Conservation (phyloP, 2,329 filamentous ascomycete species). For the Colletotrichum spaethianum region DNA sequence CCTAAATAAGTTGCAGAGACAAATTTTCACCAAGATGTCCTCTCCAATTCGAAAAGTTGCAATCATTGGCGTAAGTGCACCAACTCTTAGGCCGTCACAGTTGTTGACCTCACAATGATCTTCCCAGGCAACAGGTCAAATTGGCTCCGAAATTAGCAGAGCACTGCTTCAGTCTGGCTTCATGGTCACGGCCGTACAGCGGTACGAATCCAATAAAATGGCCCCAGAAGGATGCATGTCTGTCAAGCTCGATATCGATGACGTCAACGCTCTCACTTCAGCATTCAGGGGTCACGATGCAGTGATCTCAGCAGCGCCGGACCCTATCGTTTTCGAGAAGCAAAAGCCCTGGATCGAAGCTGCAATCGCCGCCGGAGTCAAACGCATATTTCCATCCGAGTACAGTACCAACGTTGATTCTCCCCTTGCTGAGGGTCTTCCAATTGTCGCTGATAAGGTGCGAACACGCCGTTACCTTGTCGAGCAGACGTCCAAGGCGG, state of each 20-base stretch:
- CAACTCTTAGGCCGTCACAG: too few relatives aligned
- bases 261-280: slow-evolving; percentile 60
- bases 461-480: slow-evolving; percentile 32
- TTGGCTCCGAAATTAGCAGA: slow-evolving; percentile 51
- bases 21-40: not conserved
- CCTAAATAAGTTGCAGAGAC: not conserved
- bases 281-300: slow-evolving; percentile 71
- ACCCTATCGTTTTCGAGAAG: slow-evolving; percentile 52
- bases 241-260: slow-evolving; percentile 52
- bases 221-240: slow-evolving; percentile 50
- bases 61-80: slow-evolving; percentile 22
- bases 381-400: slow-evolving; percentile 68
- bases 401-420: slow-evolving; percentile 54
- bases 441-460: slow-evolving; percentile 44
- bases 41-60: slow-evolving; percentile 13
- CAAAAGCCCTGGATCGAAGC: slow-evolving; percentile 67
- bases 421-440: slow-evolving; percentile 39
- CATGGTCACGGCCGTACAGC: slow-evolving; percentile 53
- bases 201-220: slow-evolving; percentile 56
- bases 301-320: slow-evolving; percentile 63
- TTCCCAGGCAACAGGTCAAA: slow-evolving; percentile 47
- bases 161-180: slow-evolving; percentile 50
- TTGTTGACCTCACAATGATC: not conserved
- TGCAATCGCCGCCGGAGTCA: slow-evolving; percentile 65
- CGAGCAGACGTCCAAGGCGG: slow-evolving; percentile 32